phyloP scores from a whole-genome alignment of 805 yeast genomes.

The Starmerella apicola region DNA sequence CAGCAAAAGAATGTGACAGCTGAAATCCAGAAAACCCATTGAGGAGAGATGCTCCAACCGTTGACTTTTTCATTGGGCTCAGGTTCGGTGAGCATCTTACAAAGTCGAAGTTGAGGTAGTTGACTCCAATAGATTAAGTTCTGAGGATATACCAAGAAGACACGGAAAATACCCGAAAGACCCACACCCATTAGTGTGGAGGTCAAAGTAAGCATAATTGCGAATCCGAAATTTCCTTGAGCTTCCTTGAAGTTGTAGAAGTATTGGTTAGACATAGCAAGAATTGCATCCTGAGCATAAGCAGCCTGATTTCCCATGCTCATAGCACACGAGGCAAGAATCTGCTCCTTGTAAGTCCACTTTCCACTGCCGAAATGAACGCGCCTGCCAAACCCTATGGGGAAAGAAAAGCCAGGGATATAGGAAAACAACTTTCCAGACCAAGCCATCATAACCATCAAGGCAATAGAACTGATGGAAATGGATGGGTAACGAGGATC shows the following conservation, averaged over 20 bases:
- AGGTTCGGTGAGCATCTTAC: slow-evolving; percentile 33
- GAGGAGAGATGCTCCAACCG: slow-evolving; percentile 49
- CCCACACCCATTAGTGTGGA: slow-evolving; percentile 57
- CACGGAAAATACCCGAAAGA: slow-evolving; percentile 53
- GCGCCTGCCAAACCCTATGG: slow-evolving; percentile 10
- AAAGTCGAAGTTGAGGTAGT: slow-evolving; percentile 38
- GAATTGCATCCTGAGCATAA: slow-evolving; percentile 7
- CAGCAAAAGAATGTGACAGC: slow-evolving; percentile 34
- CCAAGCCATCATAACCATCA: slow-evolving; percentile 51
- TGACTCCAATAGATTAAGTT: slow-evolving; percentile 43
- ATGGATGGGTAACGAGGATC: slow-evolving; percentile 45
- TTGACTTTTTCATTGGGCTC: slow-evolving; percentile 27
- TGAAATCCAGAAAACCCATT: slow-evolving; percentile 36
- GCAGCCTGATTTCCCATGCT: slow-evolving; percentile 20
- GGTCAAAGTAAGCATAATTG: slow-evolving; percentile 39
- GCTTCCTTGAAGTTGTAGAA: slow-evolving; percentile 8
- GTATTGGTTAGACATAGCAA: slow-evolving; percentile 8
- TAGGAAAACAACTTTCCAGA: slow-evolving; percentile 36
- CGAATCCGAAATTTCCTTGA: slow-evolving; percentile 31
- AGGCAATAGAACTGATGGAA: slow-evolving; percentile 37
- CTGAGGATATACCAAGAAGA: slow-evolving; percentile 43
- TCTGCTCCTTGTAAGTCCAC: slow-evolving; percentile 22
- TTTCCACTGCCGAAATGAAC: slow-evolving; percentile 44
- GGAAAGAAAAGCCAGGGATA: slow-evolving; percentile 16
- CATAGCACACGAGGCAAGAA: slow-evolving; percentile 18